Percentiles rank a stretch among this genome's conserved stretches.
phyloP scores from a whole-genome alignment of 176 grass and related monocot species.

The Oryza australiensis region DNA sequence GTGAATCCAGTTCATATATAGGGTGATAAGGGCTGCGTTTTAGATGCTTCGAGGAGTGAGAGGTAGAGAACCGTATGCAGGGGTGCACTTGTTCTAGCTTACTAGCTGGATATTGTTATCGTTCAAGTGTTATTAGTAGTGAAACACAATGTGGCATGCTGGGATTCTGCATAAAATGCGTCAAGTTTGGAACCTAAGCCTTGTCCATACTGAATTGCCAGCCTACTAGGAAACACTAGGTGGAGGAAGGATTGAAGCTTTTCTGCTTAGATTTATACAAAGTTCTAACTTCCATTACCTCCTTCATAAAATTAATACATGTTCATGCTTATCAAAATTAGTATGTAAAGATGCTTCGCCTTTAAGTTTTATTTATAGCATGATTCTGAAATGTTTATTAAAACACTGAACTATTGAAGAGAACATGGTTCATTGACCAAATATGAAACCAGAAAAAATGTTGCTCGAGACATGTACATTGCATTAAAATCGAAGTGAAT shows the following conservation, averaged over 20 bases:
- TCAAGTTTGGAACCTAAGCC: neutral
- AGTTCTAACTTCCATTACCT: neutral
- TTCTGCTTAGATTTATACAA: neutral
- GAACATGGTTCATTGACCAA: neutral
- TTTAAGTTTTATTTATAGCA: neutral
- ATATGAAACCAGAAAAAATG: neutral
- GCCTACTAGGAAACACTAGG: neutral
- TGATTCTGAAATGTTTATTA: neutral
- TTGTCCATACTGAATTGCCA: neutral
- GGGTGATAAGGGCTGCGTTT: neutral
- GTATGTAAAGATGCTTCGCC: neutral
- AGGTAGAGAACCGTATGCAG: too few relatives aligned
- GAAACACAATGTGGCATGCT: neutral
- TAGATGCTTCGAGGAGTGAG: neutral
- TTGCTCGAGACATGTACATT: neutral
- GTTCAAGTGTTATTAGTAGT: neutral
- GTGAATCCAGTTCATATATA: conserved; percentile 1
- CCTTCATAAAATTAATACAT: neutral
- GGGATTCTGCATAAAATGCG: neutral
- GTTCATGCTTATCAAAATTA: neutral
- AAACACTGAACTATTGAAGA: neutral
- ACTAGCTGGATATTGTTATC: neutral
- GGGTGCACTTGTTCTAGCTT: neutral
- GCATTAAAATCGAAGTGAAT: neutral
- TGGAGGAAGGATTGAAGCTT: neutral